Conservation (phyloP, 495 filamentous ascomycete genomes). For the Penicillium odoratum region DNA sequence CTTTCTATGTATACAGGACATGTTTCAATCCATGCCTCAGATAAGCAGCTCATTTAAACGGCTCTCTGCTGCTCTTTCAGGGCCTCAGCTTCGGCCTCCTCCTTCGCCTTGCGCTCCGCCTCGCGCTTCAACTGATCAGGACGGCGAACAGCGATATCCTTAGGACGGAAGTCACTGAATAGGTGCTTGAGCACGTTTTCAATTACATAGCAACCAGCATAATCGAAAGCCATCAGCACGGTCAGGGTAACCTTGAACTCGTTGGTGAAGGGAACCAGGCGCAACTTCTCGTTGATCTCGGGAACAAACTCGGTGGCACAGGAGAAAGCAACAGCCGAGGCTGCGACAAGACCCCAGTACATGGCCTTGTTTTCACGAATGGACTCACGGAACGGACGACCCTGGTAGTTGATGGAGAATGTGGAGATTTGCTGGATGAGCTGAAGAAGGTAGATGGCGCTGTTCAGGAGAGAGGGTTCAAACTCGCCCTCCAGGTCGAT, state of each 20-base stretch:
- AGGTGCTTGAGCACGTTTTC: conserved; percentile 82
- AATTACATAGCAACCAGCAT: conserved; percentile 81
- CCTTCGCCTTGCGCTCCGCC: conserved; percentile 61
- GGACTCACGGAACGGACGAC: conserved; percentile 93
- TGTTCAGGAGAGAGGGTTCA: conserved; percentile 89
- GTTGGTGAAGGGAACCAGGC: conserved; percentile 84
- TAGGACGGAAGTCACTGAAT: conserved; percentile 91
- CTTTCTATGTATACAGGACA: conserved; percentile 30
- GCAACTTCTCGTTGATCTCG: conserved; percentile 91
- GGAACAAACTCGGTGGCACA: conserved; percentile 96
- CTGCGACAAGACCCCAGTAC: conserved; percentile 93
- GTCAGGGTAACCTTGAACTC: conserved; percentile 92
- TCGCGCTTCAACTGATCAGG: conserved; percentile 86
- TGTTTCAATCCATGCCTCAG: conserved; percentile 8
- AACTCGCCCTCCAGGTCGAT: conserved; percentile 97
- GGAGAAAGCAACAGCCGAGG: conserved; percentile 86
- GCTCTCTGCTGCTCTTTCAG: conserved; percentile 49
- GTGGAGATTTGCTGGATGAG: conserved; percentile 99
- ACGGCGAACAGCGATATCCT: conserved; percentile 87
- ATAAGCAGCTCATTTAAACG: conserved; percentile 23
- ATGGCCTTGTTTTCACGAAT: conserved; percentile 95
- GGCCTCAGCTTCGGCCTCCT: conserved; percentile 55
- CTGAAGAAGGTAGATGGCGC: conserved; percentile 94
- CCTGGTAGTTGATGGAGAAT: conserved; percentile 99
- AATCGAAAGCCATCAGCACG: conserved; percentile 83